Percentiles rank a stretch among this genome's conserved stretches.
phyloP scores from a whole-genome alignment of 2,329 filamentous ascomycete genomes.

The Pyrenophora graminea region DNA sequence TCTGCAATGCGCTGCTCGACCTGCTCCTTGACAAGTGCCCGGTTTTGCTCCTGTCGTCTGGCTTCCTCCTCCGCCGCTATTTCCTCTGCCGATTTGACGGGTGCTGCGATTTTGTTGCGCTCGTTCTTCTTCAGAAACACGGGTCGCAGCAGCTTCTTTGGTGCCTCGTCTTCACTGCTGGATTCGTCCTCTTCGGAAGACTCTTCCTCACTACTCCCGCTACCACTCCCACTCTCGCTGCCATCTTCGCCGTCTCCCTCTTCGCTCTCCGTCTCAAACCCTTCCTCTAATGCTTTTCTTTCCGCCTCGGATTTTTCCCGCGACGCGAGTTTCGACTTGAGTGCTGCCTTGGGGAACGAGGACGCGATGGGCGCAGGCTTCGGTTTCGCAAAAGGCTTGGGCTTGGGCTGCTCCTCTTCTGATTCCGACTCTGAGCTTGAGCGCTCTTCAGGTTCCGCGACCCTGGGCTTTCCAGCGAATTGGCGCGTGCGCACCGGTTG shows the following conservation, averaged over 20 bases:
- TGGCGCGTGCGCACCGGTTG: slow-evolving; percentile 82
- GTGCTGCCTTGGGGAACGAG: slow-evolving; percentile 53
- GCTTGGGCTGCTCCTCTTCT: slow-evolving; percentile 56
- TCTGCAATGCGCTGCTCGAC: slow-evolving; percentile 80
- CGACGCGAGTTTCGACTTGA: slow-evolving; percentile 50
- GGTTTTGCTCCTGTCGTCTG: slow-evolving; percentile 70
- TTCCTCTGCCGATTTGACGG: slow-evolving; percentile 46
- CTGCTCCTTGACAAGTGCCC: slow-evolving; percentile 85
- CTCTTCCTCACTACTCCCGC: slow-evolving; percentile 35
- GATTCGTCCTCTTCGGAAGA: slow-evolving; percentile 57
- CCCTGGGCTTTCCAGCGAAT: slow-evolving; percentile 77
- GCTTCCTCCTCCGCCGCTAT: slow-evolving; percentile 56
- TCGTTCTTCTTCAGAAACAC: slow-evolving; percentile 69
- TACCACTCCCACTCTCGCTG: slow-evolving; percentile 23
- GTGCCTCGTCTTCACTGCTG: slow-evolving; percentile 62
- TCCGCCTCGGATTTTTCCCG: slow-evolving; percentile 38
- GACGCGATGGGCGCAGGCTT: slow-evolving; percentile 49
- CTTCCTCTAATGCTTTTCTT: slow-evolving; percentile 53
- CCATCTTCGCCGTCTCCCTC: slow-evolving; percentile 31
- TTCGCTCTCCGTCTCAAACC: slow-evolving; percentile 63
- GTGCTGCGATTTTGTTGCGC: slow-evolving; percentile 50
- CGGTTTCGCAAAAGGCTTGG: slow-evolving; percentile 39
- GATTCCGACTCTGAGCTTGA: slow-evolving; percentile 54
- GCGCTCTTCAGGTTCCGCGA: slow-evolving; percentile 45
- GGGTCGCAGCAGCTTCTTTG: slow-evolving; percentile 63